phyloP scores from a whole-genome alignment of 2,329 filamentous ascomycete genomes.

The Neopestalotiopsis rosae region DNA sequence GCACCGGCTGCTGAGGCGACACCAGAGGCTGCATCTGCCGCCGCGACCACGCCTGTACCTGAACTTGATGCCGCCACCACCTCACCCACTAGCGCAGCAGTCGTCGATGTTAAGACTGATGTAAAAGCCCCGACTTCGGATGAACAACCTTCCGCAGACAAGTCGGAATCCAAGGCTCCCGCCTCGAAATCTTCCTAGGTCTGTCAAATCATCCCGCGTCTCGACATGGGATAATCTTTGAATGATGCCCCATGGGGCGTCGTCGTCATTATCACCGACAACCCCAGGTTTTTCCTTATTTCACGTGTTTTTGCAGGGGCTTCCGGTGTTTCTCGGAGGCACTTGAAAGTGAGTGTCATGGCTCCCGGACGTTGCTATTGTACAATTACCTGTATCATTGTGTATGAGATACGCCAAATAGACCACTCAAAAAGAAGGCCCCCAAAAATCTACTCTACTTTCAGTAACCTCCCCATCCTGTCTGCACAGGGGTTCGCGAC shows the following conservation, averaged over 20 bases:
- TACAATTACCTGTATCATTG: constrained; percentile 15
- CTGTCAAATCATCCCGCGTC: not conserved
- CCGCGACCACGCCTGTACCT: constrained; percentile 23
- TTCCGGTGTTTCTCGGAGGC: not conserved
- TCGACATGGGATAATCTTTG: not conserved
- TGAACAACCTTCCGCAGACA: not conserved
- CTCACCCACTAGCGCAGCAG: not conserved
- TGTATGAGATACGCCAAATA: constrained; percentile 18
- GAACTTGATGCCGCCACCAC: constrained; percentile 26
- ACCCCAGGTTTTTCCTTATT: constrained; percentile 2
- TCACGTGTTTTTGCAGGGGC: constrained; percentile 14
- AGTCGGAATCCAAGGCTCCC: constrained; percentile 4
- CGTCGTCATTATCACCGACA: not conserved
- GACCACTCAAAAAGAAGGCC: constrained; percentile 8
- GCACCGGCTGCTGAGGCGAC: constrained; percentile 27
- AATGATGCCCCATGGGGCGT: not conserved
- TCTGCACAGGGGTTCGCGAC: constrained; percentile 9
- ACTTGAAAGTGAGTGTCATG: constrained; percentile 3
- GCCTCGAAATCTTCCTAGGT: not conserved
- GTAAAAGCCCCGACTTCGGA: constrained; percentile 7
- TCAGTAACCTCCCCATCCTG: not conserved
- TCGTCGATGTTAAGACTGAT: constrained; percentile 3
- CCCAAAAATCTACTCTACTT: constrained; percentile 8
- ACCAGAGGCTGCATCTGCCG: constrained; percentile 29
- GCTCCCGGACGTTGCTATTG: constrained; percentile 14